Percentiles rank a stretch among this genome's conserved stretches.
Evolutionary conservation across 2,329 filamentous ascomycete species (phyloP).

Genomic region (Fusarium pilosicola): DNA sequence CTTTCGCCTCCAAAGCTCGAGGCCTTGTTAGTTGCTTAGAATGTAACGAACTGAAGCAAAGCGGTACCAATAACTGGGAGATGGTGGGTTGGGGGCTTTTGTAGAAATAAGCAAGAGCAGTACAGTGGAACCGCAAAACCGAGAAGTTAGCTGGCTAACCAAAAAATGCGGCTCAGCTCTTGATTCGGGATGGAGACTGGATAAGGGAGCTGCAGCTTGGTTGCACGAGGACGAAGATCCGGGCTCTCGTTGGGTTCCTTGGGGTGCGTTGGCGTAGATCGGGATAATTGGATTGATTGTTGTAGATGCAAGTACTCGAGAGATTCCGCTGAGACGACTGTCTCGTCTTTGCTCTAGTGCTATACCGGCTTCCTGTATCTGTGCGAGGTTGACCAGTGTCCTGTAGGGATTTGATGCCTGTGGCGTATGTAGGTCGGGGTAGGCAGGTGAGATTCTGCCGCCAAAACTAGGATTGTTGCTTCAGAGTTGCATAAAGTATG

Average conservation of each 20-base stretch:
- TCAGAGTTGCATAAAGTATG: constrained; percentile 38
- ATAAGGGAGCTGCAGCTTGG: constrained; percentile 30
- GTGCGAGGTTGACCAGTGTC: constrained; percentile 22
- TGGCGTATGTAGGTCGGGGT: constrained; percentile 32
- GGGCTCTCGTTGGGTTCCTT: constrained; percentile 31
- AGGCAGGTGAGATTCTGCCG: constrained; percentile 33
- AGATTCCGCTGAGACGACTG: constrained; percentile 1
- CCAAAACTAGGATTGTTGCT: constrained; percentile 30
- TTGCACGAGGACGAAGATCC: constrained; percentile 37
- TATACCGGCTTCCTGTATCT: constrained; percentile 19
- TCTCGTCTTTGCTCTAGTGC: constrained; percentile 27
- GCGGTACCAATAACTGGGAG: constrained; percentile 18
- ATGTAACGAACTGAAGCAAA: constrained; percentile 21
- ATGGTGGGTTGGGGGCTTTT: constrained; percentile 43
- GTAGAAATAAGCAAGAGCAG: constrained; percentile 30
- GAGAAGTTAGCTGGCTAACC: constrained; percentile 21
- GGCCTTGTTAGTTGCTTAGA: constrained; percentile 19
- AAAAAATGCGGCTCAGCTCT: constrained; percentile 42
- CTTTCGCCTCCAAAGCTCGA: constrained; percentile 3
- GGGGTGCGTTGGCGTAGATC: constrained; percentile 38
- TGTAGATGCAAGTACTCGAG: constrained; percentile 21
- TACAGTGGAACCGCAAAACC: constrained; percentile 13
- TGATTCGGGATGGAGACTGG: constrained; percentile 22
- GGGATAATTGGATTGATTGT: constrained; percentile 24
- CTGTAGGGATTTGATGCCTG: constrained; percentile 21